Base-by-base conservation (phyloP, 2,329 filamentous ascomycete species). In the Paecilomyces variotii region DNA sequence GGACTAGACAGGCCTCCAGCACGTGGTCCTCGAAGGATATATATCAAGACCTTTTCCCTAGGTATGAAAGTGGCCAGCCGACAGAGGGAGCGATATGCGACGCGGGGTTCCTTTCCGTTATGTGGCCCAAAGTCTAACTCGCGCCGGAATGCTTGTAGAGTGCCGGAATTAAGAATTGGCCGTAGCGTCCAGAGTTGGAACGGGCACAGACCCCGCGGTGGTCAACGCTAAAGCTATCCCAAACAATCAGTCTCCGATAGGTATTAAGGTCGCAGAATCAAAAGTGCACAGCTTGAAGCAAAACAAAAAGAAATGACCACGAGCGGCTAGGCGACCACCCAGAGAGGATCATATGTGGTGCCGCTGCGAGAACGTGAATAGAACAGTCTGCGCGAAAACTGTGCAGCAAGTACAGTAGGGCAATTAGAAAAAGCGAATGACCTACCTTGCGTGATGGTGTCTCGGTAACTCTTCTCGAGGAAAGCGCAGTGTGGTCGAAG, bases 1-100 rank as follows among this genome's bases (percentile, higher is more conserved):
- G 69, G 66, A 70, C 65, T 62, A 63, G 61, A 64, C 63, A 59
- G 61, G 59, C 57, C 57, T 58, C 56, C 56, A 50, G 57, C 53
- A 59, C 53, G 59, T 52, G 50, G 11, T 52, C 24, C 10, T 52
- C 50, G 10, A 26, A 14, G 25, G 39, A 3, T 14, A 4, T 52
- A 52, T 52, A 26, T 52, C 12, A n/a, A 24, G 39, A 45, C 5
- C 14, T 2, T 45, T 45, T 50, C 56, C 55, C 57, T 35, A 35
- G 25, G 53, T 32, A 39, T 27, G 35, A 34, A 28, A 52, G 28
- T 12, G 39, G 53, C 28, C n/a, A 34, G 26, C 14, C 55, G 28
- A 39, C 32, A 32, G 52, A 58, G 26, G 50, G 53, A 27, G 50
- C 24, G 27, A 28, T 45, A 45, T 24, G 39, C 39, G n/a, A 45